Conservation (phyloP, 306 rosid genomes). For the Vigna reflexopilosa region DNA sequence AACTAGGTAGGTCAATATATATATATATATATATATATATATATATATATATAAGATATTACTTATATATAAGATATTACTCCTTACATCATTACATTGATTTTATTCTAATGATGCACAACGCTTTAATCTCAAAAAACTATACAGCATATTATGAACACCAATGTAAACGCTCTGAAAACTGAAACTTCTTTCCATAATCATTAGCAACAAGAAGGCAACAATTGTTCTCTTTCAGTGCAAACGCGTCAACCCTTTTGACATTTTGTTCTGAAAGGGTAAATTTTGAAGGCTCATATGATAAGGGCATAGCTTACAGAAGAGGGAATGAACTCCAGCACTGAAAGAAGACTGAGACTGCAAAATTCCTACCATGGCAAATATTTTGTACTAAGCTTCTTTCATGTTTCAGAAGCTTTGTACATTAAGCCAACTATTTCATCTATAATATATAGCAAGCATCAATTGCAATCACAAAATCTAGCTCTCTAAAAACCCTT, state of each 20-base stretch:
- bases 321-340: constrained; percentile 20
- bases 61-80: too few species aligned
- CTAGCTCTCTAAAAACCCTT: constrained; percentile 41
- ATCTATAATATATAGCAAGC: neutral
- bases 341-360: constrained; percentile 55
- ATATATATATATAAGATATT: too few species aligned
- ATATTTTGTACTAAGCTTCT: constrained; percentile 27
- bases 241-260: neutral
- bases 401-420: constrained; percentile 33
- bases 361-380: constrained; percentile 49
- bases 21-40: too few species aligned
- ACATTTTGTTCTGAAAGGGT: neutral
- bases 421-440: neutral
- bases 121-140: too few species aligned
- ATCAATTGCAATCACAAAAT: constrained; percentile 47
- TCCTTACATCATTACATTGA: too few species aligned
- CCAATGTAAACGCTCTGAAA: neutral
- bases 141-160: too few species aligned
- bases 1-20: too few species aligned
- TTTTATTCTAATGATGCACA: too few species aligned
- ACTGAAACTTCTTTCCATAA: neutral
- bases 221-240: constrained; percentile 1
- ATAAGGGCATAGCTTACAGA: too few species aligned
- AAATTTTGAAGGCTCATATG: too few species aligned
- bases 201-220: neutral